Evolutionary conservation across 306 rosid genomes (phyloP).

Genomic region (Gleditsia sinensis): DNA sequence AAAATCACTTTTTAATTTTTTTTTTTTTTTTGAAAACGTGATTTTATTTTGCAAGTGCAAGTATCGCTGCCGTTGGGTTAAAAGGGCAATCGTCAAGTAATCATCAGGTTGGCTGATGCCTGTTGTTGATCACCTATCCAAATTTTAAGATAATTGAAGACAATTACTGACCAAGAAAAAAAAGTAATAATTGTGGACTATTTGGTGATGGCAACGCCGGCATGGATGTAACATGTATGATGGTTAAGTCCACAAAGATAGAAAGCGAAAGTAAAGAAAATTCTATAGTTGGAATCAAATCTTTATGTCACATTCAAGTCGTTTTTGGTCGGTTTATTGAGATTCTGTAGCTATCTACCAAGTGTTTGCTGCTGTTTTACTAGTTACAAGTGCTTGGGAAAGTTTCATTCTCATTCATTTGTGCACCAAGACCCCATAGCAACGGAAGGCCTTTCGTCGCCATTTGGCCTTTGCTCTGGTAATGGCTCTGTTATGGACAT

Average conservation of each 20-base stretch:
- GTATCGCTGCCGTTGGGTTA: neutral
- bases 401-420: conserved; percentile 16
- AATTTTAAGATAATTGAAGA: conserved; percentile 16
- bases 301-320: conserved; percentile 40
- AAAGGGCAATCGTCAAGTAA: neutral
- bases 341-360: conserved; percentile 18
- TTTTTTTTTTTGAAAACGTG: no score
- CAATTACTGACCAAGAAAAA: no score
- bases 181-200: conserved; percentile 15
- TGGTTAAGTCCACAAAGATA: conserved; percentile 11
- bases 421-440: neutral
- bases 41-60: no score
- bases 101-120: neutral
- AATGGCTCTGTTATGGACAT: no score
- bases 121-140: neutral
- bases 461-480: no score
- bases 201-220: conserved; percentile 5
- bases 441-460: neutral
- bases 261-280: neutral
- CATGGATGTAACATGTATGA: neutral
- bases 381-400: neutral
- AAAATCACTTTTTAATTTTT: no score
- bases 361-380: neutral
- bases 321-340: conserved; percentile 10
- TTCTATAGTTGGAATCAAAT: conserved; percentile 35